These are phyloP conservation scores for Ceratobasidium sp. DNA, from an alignment of 1,284 basidiomycete genomes.

Conservation along the genomic window DNA sequence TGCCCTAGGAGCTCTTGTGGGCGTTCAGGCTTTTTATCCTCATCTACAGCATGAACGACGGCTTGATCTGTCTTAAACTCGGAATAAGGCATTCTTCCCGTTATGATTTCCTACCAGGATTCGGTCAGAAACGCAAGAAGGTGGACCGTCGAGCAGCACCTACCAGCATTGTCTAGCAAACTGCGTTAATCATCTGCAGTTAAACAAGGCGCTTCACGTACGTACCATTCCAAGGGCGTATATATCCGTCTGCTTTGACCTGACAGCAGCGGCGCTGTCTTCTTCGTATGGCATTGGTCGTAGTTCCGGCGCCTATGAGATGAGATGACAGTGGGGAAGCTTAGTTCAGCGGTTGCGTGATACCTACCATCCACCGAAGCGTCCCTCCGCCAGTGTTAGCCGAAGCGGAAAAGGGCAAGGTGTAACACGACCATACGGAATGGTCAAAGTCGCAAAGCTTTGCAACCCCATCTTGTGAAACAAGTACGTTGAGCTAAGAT, in stretches of 20 bases:
- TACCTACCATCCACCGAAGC: slow-evolving; percentile 28
- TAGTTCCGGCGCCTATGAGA: slow-evolving; percentile 20
- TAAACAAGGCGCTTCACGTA: not conserved
- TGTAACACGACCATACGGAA: slow-evolving; percentile 5
- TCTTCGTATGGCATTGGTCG: not conserved
- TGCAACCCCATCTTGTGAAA: not conserved
- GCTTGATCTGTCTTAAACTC: not conserved
- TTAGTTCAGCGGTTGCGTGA: not conserved
- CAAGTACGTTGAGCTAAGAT: slow-evolving; percentile 1
- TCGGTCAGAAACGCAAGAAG: not conserved
- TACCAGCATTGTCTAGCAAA: slow-evolving; percentile 22
- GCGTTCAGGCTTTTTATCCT: not conserved
- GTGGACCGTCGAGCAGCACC: not conserved
- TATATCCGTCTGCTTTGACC: slow-evolving; percentile 1
- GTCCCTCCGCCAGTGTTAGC: slow-evolving; percentile 21
- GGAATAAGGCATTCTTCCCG: slow-evolving; percentile 7
- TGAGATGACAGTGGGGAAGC: not conserved
- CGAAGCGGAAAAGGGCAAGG: slow-evolving; percentile 8
- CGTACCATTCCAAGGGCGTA: slow-evolving; percentile 27
- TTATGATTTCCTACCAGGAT: not conserved
- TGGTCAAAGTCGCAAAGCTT: slow-evolving; percentile 31
- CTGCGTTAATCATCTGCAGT: not conserved
- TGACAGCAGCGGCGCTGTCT: not conserved
- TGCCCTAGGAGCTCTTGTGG: not conserved
- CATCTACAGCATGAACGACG: not conserved